Conservation (phyloP, 306 rosid genomes). For the Quillaja saponaria region DNA sequence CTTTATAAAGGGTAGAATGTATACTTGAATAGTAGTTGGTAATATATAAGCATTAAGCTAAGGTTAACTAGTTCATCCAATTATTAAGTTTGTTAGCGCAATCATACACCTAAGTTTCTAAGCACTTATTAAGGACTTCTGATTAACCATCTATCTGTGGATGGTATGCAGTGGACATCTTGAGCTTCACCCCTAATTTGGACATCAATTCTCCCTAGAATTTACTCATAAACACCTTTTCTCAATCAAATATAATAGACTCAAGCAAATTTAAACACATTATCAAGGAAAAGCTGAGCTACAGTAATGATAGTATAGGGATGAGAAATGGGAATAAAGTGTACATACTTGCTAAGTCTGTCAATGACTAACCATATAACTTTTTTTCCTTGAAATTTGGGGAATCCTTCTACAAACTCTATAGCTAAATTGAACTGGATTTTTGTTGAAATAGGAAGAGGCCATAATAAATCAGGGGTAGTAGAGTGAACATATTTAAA, state of each 20-base stretch:
- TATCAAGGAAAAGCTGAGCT: neutral
- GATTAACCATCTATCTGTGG: neutral
- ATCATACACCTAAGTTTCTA: too few species aligned
- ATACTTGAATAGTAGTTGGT: too few species aligned
- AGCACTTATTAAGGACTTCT: too few species aligned
- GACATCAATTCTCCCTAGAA: neutral
- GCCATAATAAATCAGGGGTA: neutral
- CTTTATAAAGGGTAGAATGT: too few species aligned
- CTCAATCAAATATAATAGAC: neutral
- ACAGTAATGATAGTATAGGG: neutral
- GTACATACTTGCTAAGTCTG: neutral
- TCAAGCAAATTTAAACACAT: neutral
- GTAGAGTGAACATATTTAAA: neutral
- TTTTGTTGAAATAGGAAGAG: neutral
- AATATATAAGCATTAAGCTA: too few species aligned
- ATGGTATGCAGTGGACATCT: neutral
- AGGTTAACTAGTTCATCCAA: too few species aligned
- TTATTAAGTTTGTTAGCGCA: too few species aligned
- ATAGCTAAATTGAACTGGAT: neutral
- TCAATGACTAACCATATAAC: neutral
- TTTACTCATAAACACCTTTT: neutral
- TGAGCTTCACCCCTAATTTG: neutral
- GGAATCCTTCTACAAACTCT: neutral
- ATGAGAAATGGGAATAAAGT: neutral
- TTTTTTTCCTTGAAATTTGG: neutral